phyloP scores from a whole-genome alignment of 306 rosid species.

The Glycyrrhiza uralensis region DNA sequence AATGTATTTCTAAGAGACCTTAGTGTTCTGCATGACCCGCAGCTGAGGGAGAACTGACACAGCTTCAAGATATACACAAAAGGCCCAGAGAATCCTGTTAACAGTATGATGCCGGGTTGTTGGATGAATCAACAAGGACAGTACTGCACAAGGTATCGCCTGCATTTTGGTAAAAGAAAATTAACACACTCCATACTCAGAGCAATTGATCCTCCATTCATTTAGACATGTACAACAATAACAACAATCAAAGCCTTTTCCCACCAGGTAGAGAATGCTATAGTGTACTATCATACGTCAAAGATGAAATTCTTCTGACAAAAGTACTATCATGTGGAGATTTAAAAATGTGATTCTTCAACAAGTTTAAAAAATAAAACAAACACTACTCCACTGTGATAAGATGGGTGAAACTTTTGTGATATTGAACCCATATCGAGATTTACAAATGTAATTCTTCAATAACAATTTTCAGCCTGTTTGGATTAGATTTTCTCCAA shows the following conservation, averaged over 20 bases:
- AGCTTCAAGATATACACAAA: constrained; percentile 89
- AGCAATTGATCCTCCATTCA: constrained; percentile 8
- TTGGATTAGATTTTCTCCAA: too few species aligned
- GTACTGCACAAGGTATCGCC: constrained; percentile 58
- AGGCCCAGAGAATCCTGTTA: constrained; percentile 70
- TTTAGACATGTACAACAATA: not conserved
- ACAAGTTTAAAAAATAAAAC: not conserved
- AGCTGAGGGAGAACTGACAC: constrained; percentile 77
- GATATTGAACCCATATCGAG: not conserved
- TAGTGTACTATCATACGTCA: not conserved
- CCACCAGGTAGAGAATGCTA: too few species aligned
- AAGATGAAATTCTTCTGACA: not conserved
- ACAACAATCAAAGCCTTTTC: not conserved
- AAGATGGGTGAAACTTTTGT: not conserved
- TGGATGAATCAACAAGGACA: constrained; percentile 64
- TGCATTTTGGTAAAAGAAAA: constrained; percentile 30
- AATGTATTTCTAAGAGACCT: constrained; percentile 37
- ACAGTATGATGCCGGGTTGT: constrained; percentile 50
- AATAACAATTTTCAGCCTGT: not conserved
- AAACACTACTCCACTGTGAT: not conserved
- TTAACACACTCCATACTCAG: constrained; percentile 1
- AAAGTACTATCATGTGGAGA: not conserved
- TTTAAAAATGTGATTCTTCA: not conserved
- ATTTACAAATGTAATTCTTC: constrained; percentile 11
- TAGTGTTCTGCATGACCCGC: constrained; percentile 73